These are phyloP conservation scores for Vigna mungo DNA, from an alignment of 306 rosid genomes.

Conservation along the genomic window DNA sequence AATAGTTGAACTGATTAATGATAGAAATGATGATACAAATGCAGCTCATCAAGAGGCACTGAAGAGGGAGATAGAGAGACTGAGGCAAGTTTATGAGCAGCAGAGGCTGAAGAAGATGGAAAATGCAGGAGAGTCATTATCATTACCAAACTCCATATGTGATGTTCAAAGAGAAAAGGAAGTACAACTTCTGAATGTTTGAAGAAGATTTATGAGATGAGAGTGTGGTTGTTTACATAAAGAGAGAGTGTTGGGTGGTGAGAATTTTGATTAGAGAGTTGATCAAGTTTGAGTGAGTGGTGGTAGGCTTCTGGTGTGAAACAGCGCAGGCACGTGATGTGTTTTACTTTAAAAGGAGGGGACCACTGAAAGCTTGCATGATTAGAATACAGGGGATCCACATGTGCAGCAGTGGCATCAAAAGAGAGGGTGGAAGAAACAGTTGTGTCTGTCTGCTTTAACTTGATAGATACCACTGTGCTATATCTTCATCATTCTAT, in stretches of 20 bases:
- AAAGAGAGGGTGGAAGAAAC: conserved; percentile 42
- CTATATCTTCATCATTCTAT: conserved; percentile 45
- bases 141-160: conserved; percentile 37
- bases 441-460: conserved; percentile 57
- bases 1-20: conserved; percentile 39
- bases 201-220: conserved; percentile 26
- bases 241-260: conserved; percentile 30
- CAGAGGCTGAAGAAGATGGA: conserved; percentile 65
- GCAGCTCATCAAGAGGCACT: conserved; percentile 99
- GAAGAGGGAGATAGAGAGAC: conserved; percentile 95
- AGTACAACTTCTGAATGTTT: conserved; percentile 55
- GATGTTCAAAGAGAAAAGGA: conserved; percentile 59
- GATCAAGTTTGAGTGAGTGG: neutral
- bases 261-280: conserved; percentile 42
- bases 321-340: conserved; percentile 69
- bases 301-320: conserved; percentile 51
- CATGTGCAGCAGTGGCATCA: conserved; percentile 72
- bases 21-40: conserved; percentile 9
- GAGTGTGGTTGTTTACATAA: conserved; percentile 42
- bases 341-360: conserved; percentile 65
- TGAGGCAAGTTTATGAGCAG: conserved; percentile 84
- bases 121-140: conserved; percentile 44
- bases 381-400: conserved; percentile 75
- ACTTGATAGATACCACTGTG: conserved; percentile 40
- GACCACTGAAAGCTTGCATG: conserved; percentile 79